Conservation (phyloP, 2,329 filamentous ascomycete species). For the Pseudogymnoascus sp. region DNA sequence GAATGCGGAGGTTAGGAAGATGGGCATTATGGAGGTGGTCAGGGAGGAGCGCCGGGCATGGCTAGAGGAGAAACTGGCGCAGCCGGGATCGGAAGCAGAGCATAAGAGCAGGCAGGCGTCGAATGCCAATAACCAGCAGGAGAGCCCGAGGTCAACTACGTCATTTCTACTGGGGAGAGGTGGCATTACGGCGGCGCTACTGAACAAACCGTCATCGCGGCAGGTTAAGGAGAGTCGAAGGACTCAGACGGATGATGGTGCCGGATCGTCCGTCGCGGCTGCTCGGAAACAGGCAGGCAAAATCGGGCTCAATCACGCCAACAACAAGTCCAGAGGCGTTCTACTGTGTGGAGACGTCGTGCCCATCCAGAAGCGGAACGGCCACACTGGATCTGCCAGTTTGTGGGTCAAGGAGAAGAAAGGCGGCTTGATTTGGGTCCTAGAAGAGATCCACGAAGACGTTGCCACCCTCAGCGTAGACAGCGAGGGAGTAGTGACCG, state of each 20-base stretch:
- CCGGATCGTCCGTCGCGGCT: conserved; percentile 37
- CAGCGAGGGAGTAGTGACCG: conserved; percentile 65
- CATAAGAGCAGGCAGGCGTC: conserved; percentile 14
- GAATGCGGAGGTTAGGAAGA: conserved; percentile 86
- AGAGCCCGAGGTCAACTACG: conserved; percentile 29
- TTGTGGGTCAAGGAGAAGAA: conserved; percentile 98
- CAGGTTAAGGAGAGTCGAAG: conserved; percentile 39
- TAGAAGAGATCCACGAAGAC: conserved; percentile 96
- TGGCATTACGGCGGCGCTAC: conserved; percentile 78
- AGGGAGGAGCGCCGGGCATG: conserved; percentile 81
- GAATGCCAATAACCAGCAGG: conserved; percentile 22
- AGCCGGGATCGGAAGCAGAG: conserved; percentile 40
- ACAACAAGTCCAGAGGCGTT: conserved; percentile 76
- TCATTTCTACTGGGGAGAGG: conserved; percentile 61
- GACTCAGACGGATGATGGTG: conserved; percentile 58
- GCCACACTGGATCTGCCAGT: conserved; percentile 82
- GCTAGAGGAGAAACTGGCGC: conserved; percentile 77
- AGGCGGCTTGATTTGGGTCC: conserved; percentile 88
- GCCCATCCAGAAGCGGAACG: conserved; percentile 92
- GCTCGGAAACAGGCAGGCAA: conserved; percentile 39
- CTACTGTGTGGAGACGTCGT: conserved; percentile 96
- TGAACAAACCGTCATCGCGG: conserved; percentile 65
- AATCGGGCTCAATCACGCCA: conserved; percentile 48
- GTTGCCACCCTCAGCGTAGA: conserved; percentile 71
- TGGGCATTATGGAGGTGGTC: conserved; percentile 92